Base-by-base conservation (phyloP, 1,284 basidiomycete species). In the Somion occarium region DNA sequence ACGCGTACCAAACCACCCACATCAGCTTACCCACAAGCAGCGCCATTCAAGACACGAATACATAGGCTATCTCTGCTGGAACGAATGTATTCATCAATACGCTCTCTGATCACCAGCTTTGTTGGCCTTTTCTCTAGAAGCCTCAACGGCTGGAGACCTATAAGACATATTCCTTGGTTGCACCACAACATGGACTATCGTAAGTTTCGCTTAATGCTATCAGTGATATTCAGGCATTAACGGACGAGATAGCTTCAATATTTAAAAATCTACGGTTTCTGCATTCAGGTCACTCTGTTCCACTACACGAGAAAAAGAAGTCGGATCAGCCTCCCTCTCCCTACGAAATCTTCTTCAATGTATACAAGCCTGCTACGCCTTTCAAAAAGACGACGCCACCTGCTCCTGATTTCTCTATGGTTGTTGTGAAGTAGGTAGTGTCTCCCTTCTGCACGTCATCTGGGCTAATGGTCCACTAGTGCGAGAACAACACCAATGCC, bases 311-410 rank as follows among this genome's bases (percentile, higher is more conserved):
- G 44, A 46, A 52, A 38, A 44, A 30, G 20, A 34, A 44, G 38
- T 56, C 39, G 39, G 53, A 51, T 26, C 26, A 44, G 18, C 48
- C 49, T 5, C 51, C 59, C 1, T 83, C 88, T 18, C 87, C 88
- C 0, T 97, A 94, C 66, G 74, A 81, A 46, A 78, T 90, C 19
- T 98, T 97, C 72, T 99, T 79, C 69, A 88, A 98, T 64, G 76
- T 95, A 3, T 98, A 96, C 76, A 96, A 97, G 62, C 96, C 96
- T 1, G 78, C 78, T 2, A 92, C 93, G 0, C 74, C 85, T 5
- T 97, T 88, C 71, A 85, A 85, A 62, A 93, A 91, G 67, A 84
- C 85, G 0, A 71, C 81, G 1, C 90, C 88, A 1, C 84, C 88
- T 3, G 75, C 78, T 1, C 93, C 96, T 3, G 93, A 98, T 67